Evolutionary conservation across 2,329 filamentous ascomycete genomes (phyloP).

Genomic region (Ophiostoma quercus): DNA sequence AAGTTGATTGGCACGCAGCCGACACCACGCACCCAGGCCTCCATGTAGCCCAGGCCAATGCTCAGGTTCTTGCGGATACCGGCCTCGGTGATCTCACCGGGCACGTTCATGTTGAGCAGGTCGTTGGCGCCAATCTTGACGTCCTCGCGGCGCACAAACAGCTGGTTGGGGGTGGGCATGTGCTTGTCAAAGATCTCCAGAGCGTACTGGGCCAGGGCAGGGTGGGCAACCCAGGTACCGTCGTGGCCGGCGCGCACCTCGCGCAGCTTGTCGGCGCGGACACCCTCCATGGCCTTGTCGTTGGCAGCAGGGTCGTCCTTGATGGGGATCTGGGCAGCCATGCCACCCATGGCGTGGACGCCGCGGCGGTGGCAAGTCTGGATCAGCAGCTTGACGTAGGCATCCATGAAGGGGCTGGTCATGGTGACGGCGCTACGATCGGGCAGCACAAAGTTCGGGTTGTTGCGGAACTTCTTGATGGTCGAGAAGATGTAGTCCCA

Average conservation of each 20-base stretch:
- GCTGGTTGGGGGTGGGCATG: slow-evolving; percentile 98
- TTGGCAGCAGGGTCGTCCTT: slow-evolving; percentile 90
- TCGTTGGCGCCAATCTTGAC: slow-evolving; percentile 82
- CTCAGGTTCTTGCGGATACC: slow-evolving; percentile 97
- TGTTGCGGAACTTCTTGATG: slow-evolving; percentile 98
- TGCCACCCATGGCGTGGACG: slow-evolving; percentile 98
- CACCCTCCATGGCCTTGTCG: slow-evolving; percentile 87
- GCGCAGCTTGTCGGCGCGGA: slow-evolving; percentile 91
- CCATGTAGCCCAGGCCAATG: slow-evolving; percentile 97
- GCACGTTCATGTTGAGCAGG: slow-evolving; percentile 96
- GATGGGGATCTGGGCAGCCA: slow-evolving; percentile 98
- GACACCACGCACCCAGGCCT: slow-evolving; percentile 91
- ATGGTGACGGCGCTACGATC: slow-evolving; percentile 90
- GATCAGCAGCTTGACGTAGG: slow-evolving; percentile 94
- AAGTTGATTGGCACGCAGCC: slow-evolving; percentile 69
- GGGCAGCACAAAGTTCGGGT: slow-evolving; percentile 86
- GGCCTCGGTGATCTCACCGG: slow-evolving; percentile 83
- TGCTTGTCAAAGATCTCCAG: slow-evolving; percentile 93
- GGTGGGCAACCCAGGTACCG: slow-evolving; percentile 95
- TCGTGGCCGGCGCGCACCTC: slow-evolving; percentile 95
- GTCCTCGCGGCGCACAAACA: slow-evolving; percentile 85
- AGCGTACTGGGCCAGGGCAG: slow-evolving; percentile 81
- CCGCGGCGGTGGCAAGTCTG: slow-evolving; percentile 96
- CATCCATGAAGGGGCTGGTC: slow-evolving; percentile 97
- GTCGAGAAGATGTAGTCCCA: slow-evolving; percentile 99